Base-by-base conservation (phyloP, 208 protist species). In the Leishmania turanica region DNA sequence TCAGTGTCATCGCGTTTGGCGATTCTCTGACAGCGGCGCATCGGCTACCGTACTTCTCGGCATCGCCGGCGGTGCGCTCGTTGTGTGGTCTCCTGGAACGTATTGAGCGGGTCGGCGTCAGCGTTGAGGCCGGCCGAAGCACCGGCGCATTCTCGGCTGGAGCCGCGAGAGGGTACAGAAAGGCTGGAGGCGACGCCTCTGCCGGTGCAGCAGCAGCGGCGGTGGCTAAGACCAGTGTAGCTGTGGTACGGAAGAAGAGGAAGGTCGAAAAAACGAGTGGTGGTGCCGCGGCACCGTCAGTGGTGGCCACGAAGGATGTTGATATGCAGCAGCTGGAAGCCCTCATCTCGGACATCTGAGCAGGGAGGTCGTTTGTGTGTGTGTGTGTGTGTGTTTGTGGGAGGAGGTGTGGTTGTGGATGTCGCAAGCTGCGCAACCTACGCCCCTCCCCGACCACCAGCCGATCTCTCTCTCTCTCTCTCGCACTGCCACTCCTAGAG, bases 191-290 rank as follows among this genome's bases (percentile, higher is more conserved):
- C 45, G 69, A 19, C 27, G 24, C 69, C 69, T 54, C 69, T 53
- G 15, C 69, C 69, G 11, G 65, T 15, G 60, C 64, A 17, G 66
- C 75, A 58, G 66, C 42, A 37, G 31, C 65, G 13, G 40, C 68
- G 0, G 34, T 37, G 42, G 27, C n/a, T 19, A 78, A 31, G 34
- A 70, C 75, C 31, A 70, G 56, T 2, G 89, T 91, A 4, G 92
- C 82, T 34, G 88, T 92, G 4, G 91, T 95, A 34, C 87, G 88
- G 68, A 97, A 97, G 84, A 95, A 95, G 64, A 90, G 87, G 79
- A 96, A 93, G 80, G 60, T 87, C 27, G 88, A 93, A 66, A 83
- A 58, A 80, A 56, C 40, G 37, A 21, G 42, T 69, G 49, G 68
- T 80, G 56, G 60, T 85, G 17, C 84, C 42, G 64, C 69, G 82